Evolutionary conservation across 441 rosid species (phyloP).

Genomic region (Manihot esculenta): DNA sequence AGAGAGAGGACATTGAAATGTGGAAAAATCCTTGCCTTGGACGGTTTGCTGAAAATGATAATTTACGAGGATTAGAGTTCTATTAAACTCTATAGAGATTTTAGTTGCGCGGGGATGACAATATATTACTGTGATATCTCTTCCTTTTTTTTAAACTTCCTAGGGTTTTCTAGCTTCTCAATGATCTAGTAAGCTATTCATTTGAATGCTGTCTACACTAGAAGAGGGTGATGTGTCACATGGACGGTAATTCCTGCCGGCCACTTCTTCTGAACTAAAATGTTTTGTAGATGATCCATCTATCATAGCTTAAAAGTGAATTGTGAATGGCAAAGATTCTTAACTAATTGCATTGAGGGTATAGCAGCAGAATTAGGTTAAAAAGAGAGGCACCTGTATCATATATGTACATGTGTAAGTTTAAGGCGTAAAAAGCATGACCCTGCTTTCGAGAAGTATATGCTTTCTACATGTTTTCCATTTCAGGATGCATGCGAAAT

Average conservation of each 20-base stretch:
- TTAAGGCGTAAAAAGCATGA: not conserved
- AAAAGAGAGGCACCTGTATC: not conserved
- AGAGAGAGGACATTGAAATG: not conserved
- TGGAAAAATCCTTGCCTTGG: constrained; percentile 2
- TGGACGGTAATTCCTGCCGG: not conserved
- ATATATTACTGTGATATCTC: not conserved
- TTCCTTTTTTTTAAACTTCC: not conserved
- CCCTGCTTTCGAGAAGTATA: not conserved
- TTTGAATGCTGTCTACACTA: not conserved
- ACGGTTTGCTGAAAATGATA: not conserved
- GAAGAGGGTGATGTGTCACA: not conserved
- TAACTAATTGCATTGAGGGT: too few relatives aligned
- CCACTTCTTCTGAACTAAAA: not conserved
- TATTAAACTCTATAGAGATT: not conserved
- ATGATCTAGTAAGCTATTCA: not conserved
- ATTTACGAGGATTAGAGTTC: not conserved
- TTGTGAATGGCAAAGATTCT: too few relatives aligned
- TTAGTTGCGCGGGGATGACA: not conserved
- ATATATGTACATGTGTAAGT: not conserved
- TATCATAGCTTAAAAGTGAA: not conserved
- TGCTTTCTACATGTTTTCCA: not conserved
- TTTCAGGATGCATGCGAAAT: not conserved
- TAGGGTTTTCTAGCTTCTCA: not conserved
- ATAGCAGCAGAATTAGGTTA: too few relatives aligned
- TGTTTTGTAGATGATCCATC: not conserved